Evolutionary conservation across 768 basidiomycete genomes (phyloP).

Genomic region (Pholiota molesta): DNA sequence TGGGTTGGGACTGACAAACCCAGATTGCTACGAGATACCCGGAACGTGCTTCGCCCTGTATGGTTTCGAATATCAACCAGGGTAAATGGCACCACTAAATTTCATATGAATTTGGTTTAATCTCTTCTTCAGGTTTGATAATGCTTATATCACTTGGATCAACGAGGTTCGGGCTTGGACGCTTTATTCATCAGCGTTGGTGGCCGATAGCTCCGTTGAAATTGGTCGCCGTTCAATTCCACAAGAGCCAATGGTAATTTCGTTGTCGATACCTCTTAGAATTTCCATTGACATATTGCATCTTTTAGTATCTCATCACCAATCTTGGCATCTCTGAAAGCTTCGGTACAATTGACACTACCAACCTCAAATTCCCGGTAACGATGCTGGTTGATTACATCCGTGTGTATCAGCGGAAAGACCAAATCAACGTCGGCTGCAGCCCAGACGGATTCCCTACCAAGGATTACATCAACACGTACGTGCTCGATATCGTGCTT

Average conservation of each 20-base stretch:
- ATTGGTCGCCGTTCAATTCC: slow-evolving; percentile 59
- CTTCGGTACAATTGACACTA: slow-evolving; percentile 64
- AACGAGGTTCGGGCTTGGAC: slow-evolving; percentile 63
- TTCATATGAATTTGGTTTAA: slow-evolving; percentile 12
- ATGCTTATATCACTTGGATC: slow-evolving; percentile 72
- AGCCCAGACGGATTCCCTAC: slow-evolving; percentile 76
- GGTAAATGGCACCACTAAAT: slow-evolving; percentile 26
- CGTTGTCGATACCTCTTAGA: no score
- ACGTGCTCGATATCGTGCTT: slow-evolving; percentile 13
- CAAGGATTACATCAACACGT: slow-evolving; percentile 68
- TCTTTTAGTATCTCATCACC: slow-evolving; percentile 59
- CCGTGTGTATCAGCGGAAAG: slow-evolving; percentile 64
- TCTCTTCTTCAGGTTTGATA: slow-evolving; percentile 44
- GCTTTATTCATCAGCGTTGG: slow-evolving; percentile 50
- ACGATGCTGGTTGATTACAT: slow-evolving; percentile 77
- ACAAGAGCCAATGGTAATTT: slow-evolving; percentile 65
- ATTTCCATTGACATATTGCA: no score
- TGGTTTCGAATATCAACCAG: slow-evolving; percentile 55
- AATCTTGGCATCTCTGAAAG: slow-evolving; percentile 69
- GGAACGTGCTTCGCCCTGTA: slow-evolving; percentile 36
- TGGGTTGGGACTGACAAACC: slow-evolving; percentile 61
- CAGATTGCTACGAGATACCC: slow-evolving; percentile 58
- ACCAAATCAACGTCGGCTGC: slow-evolving; percentile 56
- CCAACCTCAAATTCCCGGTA: slow-evolving; percentile 50
- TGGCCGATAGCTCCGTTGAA: slow-evolving; percentile 47